These are phyloP conservation scores for Diaporthe nobilis DNA, from an alignment of 2,329 filamentous ascomycete species.

Conservation along the genomic window DNA sequence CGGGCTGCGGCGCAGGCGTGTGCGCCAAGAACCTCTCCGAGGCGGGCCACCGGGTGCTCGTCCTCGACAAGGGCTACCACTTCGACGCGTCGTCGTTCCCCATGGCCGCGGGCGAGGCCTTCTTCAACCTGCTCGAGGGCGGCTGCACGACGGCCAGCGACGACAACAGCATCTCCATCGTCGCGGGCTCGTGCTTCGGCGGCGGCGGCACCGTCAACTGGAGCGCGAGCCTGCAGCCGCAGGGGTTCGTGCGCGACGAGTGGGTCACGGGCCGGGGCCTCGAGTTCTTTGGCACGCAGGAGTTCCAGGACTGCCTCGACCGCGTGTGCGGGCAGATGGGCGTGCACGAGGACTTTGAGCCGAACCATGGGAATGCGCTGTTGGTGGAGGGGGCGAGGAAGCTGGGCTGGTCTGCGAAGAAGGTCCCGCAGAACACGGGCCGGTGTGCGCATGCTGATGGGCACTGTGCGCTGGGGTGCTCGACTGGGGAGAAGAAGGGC, in stretches of 20 bases:
- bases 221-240: conserved; percentile 74
- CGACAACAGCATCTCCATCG: conserved; percentile 70
- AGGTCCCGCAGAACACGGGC: conserved; percentile 83
- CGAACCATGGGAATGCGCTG: conserved; percentile 78
- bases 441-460: conserved; percentile 80
- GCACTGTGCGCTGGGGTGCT: conserved; percentile 68
- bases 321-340: conserved; percentile 83
- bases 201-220: conserved; percentile 90
- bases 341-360: conserved; percentile 76
- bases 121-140: conserved; percentile 76
- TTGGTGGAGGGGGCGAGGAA: conserved; percentile 80
- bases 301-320: conserved; percentile 82
- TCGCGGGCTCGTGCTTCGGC: conserved; percentile 81
- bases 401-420: conserved; percentile 77
- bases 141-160: conserved; percentile 69
- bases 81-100: conserved; percentile 79
- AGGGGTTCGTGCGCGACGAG: conserved; percentile 81
- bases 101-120: conserved; percentile 74
- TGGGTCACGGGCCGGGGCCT: conserved; percentile 78
- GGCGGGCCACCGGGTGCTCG: conserved; percentile 70
- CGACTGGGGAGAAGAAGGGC: conserved; percentile 81
- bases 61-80: conserved; percentile 86
- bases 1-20: conserved; percentile 43
- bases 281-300: conserved; percentile 77
- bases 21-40: conserved; percentile 42